Base-by-base conservation (phyloP, 2,329 filamentous ascomycete genomes). In the Macrophomina tecta region DNA sequence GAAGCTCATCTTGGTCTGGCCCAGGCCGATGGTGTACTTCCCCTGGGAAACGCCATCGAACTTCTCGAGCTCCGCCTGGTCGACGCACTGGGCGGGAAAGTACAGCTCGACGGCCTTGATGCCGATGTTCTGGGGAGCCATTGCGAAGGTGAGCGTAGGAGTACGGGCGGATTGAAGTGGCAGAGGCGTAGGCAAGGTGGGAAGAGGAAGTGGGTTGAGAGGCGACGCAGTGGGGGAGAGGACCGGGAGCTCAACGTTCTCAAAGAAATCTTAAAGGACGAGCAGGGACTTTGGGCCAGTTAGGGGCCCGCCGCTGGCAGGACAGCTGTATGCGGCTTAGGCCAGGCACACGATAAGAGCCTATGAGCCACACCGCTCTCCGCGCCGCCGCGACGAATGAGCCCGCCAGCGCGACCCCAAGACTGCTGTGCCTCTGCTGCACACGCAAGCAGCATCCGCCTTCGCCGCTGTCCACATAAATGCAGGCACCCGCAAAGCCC, bases 21-120 rank as follows among this genome's bases (percentile, higher is more conserved):
- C 83, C 69, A 85, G 81, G 68, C 83, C 83, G 77, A 85, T 84
- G 63, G 83, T 84, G 78, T 85, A 85, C 73, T 85, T 85, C 73
- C 83, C 83, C 68, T 76, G 72, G 67, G 77, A 78, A 68, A 85
- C 82, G 76, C 83, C 83, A 82, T 85, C 83, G 78, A 84, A 84
- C 77, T 83, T 83, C 75, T 85, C 83, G 68, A 85, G 82, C 72
- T 84, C 82, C 69, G 80, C 72, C 76, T 85, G 83, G 74, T 84
- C 83, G 70, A 85, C 83, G 72, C 82, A 84, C 82, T 84, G 82
- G 78, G 79, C 83, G 68, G 83, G 83, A 71, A 85, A 83, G 79
- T 85, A 85, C 63, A 85, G 78, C 80, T 85, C 83, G 74, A 84
- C 82, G 79, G 81, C 83, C 75, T 84, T 84, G 79, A 85, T 84